Conservation (phyloP, 345 rosid genomes). For the Eutrema heterophyllum region DNA sequence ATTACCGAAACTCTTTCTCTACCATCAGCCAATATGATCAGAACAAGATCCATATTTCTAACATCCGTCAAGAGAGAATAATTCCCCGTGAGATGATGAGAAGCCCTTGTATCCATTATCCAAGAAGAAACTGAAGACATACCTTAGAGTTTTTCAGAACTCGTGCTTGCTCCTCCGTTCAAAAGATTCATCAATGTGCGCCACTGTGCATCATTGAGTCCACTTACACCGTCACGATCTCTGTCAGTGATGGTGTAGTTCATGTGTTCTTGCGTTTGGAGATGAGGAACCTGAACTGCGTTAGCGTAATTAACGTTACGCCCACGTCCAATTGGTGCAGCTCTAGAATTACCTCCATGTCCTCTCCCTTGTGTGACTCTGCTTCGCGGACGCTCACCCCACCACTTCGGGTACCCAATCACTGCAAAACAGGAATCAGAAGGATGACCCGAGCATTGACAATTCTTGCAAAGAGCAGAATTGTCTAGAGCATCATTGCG, state of each 20-base stretch:
- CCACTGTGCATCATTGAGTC: neutral
- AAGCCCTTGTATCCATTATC: neutral
- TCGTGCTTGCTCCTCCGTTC: neutral
- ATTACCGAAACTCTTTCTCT: neutral
- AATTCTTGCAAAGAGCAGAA: neutral
- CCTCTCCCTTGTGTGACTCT: too few relatives aligned
- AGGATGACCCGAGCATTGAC: neutral
- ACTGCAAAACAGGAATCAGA: neutral
- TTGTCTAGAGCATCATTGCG: too few relatives aligned
- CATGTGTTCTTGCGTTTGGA: too few relatives aligned
- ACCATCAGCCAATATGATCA: neutral
- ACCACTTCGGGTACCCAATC: neutral
- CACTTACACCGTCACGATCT: neutral
- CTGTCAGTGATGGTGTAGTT: neutral
- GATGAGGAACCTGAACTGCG: too few relatives aligned
- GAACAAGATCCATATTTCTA: neutral
- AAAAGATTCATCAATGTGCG: accelerated
- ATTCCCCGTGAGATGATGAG: neutral
- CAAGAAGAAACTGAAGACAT: neutral
- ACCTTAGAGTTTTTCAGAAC: neutral
- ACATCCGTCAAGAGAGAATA: neutral
- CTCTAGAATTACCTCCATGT: too few relatives aligned
- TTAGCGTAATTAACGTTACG: too few relatives aligned
- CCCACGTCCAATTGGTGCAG: too few relatives aligned
- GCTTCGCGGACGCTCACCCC: neutral